phyloP scores from a whole-genome alignment of 78 protist genomes.

The Dictyostelium firmibasis region DNA sequence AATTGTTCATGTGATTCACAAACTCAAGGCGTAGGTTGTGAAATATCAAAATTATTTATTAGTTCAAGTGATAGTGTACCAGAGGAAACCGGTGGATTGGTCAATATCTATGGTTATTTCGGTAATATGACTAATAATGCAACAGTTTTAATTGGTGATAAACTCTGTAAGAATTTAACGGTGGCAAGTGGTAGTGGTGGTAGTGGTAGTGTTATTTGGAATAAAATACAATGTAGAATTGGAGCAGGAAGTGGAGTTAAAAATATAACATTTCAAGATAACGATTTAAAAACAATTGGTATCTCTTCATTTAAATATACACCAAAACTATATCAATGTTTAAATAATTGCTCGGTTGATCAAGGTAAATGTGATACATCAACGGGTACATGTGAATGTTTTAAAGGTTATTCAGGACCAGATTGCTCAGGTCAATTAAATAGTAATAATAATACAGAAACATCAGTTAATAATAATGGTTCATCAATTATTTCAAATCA shows the following conservation, averaged over 20 bases:
- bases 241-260: not conserved
- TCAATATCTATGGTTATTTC: not conserved
- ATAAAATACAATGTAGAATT: not conserved
- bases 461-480: not conserved
- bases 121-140: not conserved
- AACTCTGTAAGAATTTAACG: not conserved
- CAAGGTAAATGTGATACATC: not conserved
- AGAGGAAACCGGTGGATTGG: not conserved
- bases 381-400: not conserved
- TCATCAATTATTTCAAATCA: not conserved
- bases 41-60: not conserved
- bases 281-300: not conserved
- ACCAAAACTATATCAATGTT: not conserved
- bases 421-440: not conserved
- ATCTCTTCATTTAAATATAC: not conserved
- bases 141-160: not conserved
- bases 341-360: not conserved
- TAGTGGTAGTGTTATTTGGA: no score
- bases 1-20: not conserved
- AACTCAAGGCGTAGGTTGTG: not conserved
- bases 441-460: not conserved
- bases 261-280: not conserved
- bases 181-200: no score
- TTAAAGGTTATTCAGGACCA: not conserved
- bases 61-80: slow-evolving; percentile 1